Evolutionary conservation across 176 grass and related monocot genomes (phyloP).

Genomic region (Aegilops sharonensis): DNA sequence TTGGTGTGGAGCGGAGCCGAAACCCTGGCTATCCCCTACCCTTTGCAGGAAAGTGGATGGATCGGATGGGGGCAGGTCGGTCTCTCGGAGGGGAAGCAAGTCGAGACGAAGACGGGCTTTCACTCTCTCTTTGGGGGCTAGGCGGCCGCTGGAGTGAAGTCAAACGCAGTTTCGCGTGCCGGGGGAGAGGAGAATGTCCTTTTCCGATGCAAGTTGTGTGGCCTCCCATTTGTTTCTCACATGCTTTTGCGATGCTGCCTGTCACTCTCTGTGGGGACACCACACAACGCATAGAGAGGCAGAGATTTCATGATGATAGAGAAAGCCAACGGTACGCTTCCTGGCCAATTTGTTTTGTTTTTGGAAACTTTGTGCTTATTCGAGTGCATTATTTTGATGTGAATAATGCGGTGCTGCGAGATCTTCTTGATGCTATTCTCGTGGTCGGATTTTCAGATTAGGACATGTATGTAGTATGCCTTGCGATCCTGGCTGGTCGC

Average conservation of each 20-base stretch:
- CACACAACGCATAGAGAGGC: not conserved
- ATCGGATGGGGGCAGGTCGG: not conserved
- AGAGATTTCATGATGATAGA: too few relatives aligned
- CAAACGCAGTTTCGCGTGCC: not conserved
- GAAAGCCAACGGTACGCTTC: not conserved
- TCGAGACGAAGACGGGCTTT: not conserved
- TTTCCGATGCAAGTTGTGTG: not conserved
- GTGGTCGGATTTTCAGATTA: too few relatives aligned
- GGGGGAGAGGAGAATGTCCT: not conserved
- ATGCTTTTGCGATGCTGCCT: not conserved
- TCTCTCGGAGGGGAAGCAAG: not conserved
- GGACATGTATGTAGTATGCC: too few relatives aligned
- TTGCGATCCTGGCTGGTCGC: too few relatives aligned
- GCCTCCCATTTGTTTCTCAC: not conserved
- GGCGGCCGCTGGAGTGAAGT: not conserved
- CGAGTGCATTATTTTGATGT: too few relatives aligned
- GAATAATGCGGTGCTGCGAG: too few relatives aligned
- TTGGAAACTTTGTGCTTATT: too few relatives aligned
- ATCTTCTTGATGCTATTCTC: too few relatives aligned
- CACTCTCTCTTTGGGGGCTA: not conserved
- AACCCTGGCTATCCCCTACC: too few relatives aligned
- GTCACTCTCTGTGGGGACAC: not conserved
- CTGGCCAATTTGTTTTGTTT: too few relatives aligned
- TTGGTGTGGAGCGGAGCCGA: conserved; percentile 14
- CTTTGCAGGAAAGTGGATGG: not conserved